Evolutionary conservation across 2,329 filamentous ascomycete genomes (phyloP).

Genomic region (Clarireedia homoeocarpa): DNA sequence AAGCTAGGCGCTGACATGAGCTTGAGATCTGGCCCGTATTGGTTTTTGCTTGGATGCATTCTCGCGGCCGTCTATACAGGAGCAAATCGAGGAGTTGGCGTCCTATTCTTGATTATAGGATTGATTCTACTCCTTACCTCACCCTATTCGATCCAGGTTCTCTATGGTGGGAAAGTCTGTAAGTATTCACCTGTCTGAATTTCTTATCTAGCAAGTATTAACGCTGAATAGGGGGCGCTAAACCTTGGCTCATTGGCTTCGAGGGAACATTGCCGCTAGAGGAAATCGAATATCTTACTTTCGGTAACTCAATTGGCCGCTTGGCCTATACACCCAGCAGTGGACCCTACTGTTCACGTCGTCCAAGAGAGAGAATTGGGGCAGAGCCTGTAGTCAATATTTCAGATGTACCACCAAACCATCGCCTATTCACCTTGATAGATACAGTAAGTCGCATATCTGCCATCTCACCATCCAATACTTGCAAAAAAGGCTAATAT

Average conservation of each 20-base stretch:
- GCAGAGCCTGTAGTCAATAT: conserved; percentile 16
- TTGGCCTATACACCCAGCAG: conserved; percentile 13
- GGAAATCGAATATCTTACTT: conserved; percentile 10
- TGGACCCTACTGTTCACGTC: conserved; percentile 6
- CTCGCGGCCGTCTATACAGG: not conserved
- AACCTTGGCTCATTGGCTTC: conserved; percentile 14
- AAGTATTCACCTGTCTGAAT: not conserved
- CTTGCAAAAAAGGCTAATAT: not conserved
- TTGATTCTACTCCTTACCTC: conserved; percentile 10
- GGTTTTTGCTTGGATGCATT: not conserved
- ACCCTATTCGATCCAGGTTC: conserved; percentile 7
- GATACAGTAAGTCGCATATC: conserved; percentile 17
- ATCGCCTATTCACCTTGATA: conserved; percentile 23
- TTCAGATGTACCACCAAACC: conserved; percentile 8
- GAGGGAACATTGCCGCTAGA: conserved; percentile 13
- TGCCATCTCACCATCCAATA: not conserved
- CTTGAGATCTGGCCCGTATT: conserved; percentile 1
- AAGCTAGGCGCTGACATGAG: not conserved
- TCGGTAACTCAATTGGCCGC: conserved; percentile 15
- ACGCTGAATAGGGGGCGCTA: not conserved
- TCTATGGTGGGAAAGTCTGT: conserved; percentile 17
- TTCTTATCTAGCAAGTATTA: not conserved
- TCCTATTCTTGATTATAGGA: conserved; percentile 8
- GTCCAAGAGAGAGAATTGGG: conserved; percentile 14
- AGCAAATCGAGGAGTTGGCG: not conserved